Evolutionary conservation across 1,139 yeast genomes (phyloP), one percentile per base, ranked within the genome.

Genomic region (Arxiozyma slooffiae): DNA sequence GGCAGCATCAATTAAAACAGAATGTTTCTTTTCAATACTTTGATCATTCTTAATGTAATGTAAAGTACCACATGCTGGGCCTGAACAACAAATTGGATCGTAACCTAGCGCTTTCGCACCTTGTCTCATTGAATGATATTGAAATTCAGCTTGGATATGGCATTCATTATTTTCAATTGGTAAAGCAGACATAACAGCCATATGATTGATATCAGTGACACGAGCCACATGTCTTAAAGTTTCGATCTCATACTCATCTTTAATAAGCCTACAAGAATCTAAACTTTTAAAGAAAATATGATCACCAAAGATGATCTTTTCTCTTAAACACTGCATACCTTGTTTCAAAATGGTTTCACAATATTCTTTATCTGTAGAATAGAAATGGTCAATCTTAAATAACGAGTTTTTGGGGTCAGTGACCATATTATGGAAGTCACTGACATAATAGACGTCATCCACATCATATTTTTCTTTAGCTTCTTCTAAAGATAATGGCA

Each of bases 21-120:
- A 77, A 53, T 79, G 81, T 57, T 78, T 77, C 4, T 77, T 77
- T 38, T 73, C 69, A 50, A 81, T 67, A 1, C 75, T 75, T 52
- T 83, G 89, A 61, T 89, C 95, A 63, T 92, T 92, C 62, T 82
- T 83, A 18, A 85, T 82, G 66, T 90, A 92, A 67, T 92, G 98
- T 56, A 92, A 76, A 2, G 96, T 88, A 23, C 96, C 88, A 64
- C 96, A 87, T 55, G 83, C 82, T 40, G 95, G 82, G 0, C 98
- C 98, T 11, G 96, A 78, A 63, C 97, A 90, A 67, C 97, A 90
- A 54, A 92, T 88, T 20, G 97, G 97, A 64, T 89, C 97, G 65
- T 92, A 92, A 14, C 96, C 82, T 67, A 83, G 88, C 60, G 78
- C 72, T 68, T 88, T 89, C 23, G 96, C 83, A 3, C 97, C 97